phyloP scores from a whole-genome alignment of 345 rosid species.

The Murraya paniculata region DNA sequence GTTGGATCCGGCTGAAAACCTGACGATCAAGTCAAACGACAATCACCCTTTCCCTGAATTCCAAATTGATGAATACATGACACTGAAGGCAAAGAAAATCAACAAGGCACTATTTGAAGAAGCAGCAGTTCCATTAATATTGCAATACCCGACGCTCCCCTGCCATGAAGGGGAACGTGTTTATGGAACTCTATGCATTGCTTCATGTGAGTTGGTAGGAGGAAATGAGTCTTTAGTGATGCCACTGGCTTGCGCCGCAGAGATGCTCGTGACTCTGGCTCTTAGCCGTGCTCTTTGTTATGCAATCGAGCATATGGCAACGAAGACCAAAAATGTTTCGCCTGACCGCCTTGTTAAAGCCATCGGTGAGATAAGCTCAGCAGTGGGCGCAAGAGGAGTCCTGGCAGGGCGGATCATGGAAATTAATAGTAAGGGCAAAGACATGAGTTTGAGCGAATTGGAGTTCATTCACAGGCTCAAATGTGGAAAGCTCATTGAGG shows the following conservation, averaged over 20 bases:
- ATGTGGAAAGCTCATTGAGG: constrained; percentile 33
- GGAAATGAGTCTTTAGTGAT: constrained; percentile 39
- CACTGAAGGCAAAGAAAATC: constrained; percentile 26
- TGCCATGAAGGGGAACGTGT: constrained; percentile 65
- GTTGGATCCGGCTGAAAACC: not conserved
- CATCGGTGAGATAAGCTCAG: constrained; percentile 42
- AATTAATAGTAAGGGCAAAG: constrained; percentile 40
- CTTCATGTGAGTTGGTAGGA: constrained; percentile 60
- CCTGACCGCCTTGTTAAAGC: constrained; percentile 34
- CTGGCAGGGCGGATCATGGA: constrained; percentile 56
- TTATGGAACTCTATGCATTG: constrained; percentile 53
- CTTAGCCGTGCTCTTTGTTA: constrained; percentile 52
- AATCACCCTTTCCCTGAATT: constrained; percentile 15
- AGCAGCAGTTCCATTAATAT: constrained; percentile 36
- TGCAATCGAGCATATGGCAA: not conserved
- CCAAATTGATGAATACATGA: constrained; percentile 29
- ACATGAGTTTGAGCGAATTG: constrained; percentile 24
- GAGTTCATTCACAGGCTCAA: constrained; percentile 37
- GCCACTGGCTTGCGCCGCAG: constrained; percentile 64
- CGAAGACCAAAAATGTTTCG: not conserved
- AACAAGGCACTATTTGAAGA: constrained; percentile 45
- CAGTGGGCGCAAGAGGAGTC: constrained; percentile 44
- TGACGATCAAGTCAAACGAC: not conserved
- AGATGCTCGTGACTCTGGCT: constrained; percentile 63
- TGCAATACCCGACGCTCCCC: constrained; percentile 37